Evolutionary conservation across 1,139 yeast species (phyloP).

Genomic region (Geotrichum phurueaensis): DNA sequence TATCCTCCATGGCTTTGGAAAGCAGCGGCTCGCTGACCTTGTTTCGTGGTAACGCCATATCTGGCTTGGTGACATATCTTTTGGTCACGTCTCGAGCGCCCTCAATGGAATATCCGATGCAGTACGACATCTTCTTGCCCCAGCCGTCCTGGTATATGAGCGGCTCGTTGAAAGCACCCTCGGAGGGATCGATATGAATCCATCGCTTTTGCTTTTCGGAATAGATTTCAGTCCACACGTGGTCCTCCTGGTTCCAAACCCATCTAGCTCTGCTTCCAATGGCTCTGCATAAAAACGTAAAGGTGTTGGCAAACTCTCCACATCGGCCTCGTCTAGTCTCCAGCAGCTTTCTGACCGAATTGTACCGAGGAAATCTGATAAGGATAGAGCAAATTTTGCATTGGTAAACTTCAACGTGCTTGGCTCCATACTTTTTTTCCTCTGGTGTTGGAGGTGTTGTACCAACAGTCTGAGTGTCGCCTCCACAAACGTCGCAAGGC

Average conservation of each 20-base stretch:
- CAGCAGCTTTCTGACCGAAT: conserved; percentile 57
- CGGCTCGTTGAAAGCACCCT: conserved; percentile 79
- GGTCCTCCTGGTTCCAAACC: conserved; percentile 87
- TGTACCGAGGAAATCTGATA: conserved; percentile 69
- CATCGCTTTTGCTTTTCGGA: conserved; percentile 57
- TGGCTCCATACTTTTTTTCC: conserved; percentile 46
- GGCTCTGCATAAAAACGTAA: conserved; percentile 62
- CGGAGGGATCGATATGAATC: conserved; percentile 90
- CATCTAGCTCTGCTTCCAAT: conserved; percentile 61
- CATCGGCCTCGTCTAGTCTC: conserved; percentile 70
- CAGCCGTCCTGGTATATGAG: conserved; percentile 71
- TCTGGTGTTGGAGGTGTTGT: conserved; percentile 37
- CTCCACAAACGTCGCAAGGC: conserved; percentile 51
- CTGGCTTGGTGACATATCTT: conserved; percentile 55
- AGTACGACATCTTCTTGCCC: conserved; percentile 92
- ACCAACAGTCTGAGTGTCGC: conserved; percentile 36
- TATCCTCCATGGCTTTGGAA: conserved; percentile 34
- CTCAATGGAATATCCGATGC: conserved; percentile 56
- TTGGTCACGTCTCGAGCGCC: conserved; percentile 65
- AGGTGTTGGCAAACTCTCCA: conserved; percentile 89
- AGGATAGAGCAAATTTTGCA: conserved; percentile 47
- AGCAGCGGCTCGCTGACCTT: conserved; percentile 43
- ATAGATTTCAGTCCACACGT: conserved; percentile 87
- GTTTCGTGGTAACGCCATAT: conserved; percentile 48
- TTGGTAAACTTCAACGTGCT: conserved; percentile 53